Percentiles rank a stretch among this genome's conserved stretches.
phyloP scores from a whole-genome alignment of 495 filamentous ascomycete species.

The Tuber aestivum region DNA sequence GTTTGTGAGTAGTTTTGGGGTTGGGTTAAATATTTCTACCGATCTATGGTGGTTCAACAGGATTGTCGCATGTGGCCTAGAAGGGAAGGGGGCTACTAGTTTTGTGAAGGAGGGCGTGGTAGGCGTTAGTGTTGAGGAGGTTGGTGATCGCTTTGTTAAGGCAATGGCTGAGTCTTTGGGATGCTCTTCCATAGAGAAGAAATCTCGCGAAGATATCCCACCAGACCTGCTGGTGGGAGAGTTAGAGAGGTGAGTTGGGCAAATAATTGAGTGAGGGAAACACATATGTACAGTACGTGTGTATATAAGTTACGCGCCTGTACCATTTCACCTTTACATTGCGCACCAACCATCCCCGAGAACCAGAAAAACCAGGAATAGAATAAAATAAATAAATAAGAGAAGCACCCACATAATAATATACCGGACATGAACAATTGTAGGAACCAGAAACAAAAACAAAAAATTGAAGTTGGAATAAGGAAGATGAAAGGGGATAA shows the following conservation, averaged over 20 bases:
- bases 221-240: neutral
- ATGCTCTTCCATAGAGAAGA: constrained; percentile 7
- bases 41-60: constrained; percentile 64
- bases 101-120: constrained; percentile 44
- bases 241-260: neutral
- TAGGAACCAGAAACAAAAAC: neutral
- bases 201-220: neutral
- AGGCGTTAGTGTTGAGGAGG: constrained; percentile 30
- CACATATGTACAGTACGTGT: neutral
- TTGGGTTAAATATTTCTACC: constrained; percentile 74
- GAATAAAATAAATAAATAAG: no score
- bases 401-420: neutral
- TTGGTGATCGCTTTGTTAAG: constrained; percentile 29
- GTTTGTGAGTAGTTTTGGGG: constrained; percentile 77
- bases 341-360: neutral
- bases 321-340: neutral
- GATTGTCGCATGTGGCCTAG: constrained; percentile 82
- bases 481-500: neutral
- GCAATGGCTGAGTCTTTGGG: constrained; percentile 32
- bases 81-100: constrained; percentile 69
- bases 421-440: neutral
- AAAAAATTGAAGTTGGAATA: neutral
- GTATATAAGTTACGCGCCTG: constrained; percentile 2
- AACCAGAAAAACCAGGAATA: neutral
- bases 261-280: neutral